Percentiles rank a stretch among this genome's conserved stretches.
phyloP scores from a whole-genome alignment of 352 stramenopile genomes.

The Halophytophthora polymorphica region DNA sequence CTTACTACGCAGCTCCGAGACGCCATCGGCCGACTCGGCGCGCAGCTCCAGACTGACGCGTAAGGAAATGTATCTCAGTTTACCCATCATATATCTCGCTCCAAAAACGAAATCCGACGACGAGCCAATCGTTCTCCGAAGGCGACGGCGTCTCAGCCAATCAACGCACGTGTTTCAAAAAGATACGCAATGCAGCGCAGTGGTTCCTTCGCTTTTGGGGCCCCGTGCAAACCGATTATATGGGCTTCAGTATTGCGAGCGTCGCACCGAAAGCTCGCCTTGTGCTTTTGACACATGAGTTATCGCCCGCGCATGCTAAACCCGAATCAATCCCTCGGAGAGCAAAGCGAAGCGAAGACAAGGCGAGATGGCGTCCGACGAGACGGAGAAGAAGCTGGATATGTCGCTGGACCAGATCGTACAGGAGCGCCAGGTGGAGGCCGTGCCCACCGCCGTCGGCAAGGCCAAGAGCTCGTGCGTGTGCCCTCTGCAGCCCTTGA shows the following conservation, averaged over 20 bases:
- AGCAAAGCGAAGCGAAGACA: slow-evolving; percentile 7
- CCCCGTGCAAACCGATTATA: too few species aligned
- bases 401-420: slow-evolving; percentile 73
- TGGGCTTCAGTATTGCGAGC: neutral
- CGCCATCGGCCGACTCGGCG: slow-evolving; percentile 24
- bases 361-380: slow-evolving; percentile 28
- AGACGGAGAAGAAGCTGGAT: slow-evolving; percentile 66
- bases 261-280: neutral
- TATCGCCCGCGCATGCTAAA: too few species aligned
- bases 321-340: slow-evolving; percentile 11
- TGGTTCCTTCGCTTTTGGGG: too few species aligned
- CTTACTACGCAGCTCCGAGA: slow-evolving; percentile 30
- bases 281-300: too few species aligned
- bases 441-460: slow-evolving; percentile 14
- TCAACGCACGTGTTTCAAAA: too few species aligned
- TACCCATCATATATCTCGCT: too few species aligned
- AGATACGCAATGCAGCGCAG: too few species aligned
- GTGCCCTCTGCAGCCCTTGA: neutral
- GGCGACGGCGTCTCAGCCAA: slow-evolving; percentile 3
- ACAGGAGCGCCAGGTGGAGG: slow-evolving; percentile 42
- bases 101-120: too few species aligned
- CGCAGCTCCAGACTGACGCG: too few species aligned
- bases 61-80: too few species aligned
- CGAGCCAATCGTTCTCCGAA: neutral
- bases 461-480: slow-evolving; percentile 61